phyloP scores from a whole-genome alignment of 2,329 filamentous ascomycete genomes.

The Mollisiaceae sp. region DNA sequence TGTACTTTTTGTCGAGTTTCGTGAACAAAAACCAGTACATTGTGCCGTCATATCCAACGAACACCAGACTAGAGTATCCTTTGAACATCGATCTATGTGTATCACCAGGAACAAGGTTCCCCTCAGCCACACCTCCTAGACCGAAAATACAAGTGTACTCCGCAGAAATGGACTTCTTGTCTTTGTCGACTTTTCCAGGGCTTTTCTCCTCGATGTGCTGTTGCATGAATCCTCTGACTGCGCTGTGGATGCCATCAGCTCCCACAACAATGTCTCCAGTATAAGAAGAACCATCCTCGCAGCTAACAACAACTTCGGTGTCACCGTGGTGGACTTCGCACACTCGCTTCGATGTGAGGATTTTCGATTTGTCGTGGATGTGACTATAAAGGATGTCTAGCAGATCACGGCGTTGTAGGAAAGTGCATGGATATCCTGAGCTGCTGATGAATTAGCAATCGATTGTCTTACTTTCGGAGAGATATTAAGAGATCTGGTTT shows the following conservation, averaged over 20 bases:
- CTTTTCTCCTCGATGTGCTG: constrained; percentile 16
- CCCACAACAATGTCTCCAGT: constrained; percentile 37
- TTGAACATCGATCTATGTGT: constrained; percentile 24
- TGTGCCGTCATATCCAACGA: constrained; percentile 24
- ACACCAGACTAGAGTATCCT: constrained; percentile 24
- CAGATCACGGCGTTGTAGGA: constrained; percentile 23
- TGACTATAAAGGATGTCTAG: constrained; percentile 28
- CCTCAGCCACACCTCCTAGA: constrained; percentile 22
- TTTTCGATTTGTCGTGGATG: constrained; percentile 28
- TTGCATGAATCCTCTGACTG: constrained; percentile 30
- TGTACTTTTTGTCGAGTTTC: constrained; percentile 19
- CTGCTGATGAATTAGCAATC: constrained; percentile 21
- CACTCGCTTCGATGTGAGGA: constrained; percentile 36
- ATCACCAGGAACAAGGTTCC: constrained; percentile 23
- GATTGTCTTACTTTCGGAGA: not conserved
- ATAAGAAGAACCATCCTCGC: constrained; percentile 31
- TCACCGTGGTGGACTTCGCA: constrained; percentile 21
- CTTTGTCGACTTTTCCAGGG: constrained; percentile 19
- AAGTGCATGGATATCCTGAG: constrained; percentile 30
- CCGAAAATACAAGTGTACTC: constrained; percentile 33
- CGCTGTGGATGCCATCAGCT: constrained; percentile 38
- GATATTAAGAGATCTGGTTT: not conserved
- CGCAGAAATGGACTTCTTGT: constrained; percentile 26
- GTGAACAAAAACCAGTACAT: constrained; percentile 32
- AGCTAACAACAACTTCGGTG: constrained; percentile 27